Evolutionary conservation across 2,329 filamentous ascomycete genomes (phyloP), one percentile per base, ranked within the genome.

Genomic region (Neocatenulostroma microsporum): DNA sequence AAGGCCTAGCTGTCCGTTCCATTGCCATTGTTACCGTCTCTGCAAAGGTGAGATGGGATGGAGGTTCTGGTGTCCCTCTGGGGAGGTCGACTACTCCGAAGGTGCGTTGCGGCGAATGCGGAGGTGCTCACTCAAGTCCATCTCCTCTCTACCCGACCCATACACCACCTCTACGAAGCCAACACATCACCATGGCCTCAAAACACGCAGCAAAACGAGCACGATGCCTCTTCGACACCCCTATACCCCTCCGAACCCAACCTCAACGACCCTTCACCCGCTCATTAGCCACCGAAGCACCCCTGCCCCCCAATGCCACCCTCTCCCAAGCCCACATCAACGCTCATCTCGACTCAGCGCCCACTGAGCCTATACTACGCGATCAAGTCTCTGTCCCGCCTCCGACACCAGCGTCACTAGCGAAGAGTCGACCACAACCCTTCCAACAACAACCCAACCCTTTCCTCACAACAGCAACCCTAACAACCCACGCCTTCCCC

Each of bases 401-500:
- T 9, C 38, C 47, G 32, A n/a, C 36, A 34, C 31, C 46, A 17
- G 34, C 35, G 41, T 25, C 32, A 40, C 17, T 51, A n/a, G n/a
- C n/a, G n/a, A n/a, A n/a, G n/a, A n/a, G n/a, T n/a, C 56, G 18
- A 45, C 53, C 41, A 40, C 53, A 40, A 37, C 21, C 24, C 37
- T 40, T 36, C 42, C 36, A 43, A 23, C 45, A 45, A 19, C 44
- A 44, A 11, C 40, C 21, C 6, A 62, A 58, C 54, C 56, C 60
- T 42, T 74, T 75, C 69, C 47, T 68, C 70, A 47, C 78, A 30
- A 57, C 76, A 20, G 84, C 93, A 39, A 77, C 84, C 37, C 74
- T 89, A 44, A 96, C 89, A 37, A 76, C 95, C 62, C 87, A 94
- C 75, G 70, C 72, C 58, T 98, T 96, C 68, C 91, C 91, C 23